Evolutionary conservation across 345 rosid genomes (phyloP), one percentile per base, ranked within the genome.

Genomic region (Clausena lansium): DNA sequence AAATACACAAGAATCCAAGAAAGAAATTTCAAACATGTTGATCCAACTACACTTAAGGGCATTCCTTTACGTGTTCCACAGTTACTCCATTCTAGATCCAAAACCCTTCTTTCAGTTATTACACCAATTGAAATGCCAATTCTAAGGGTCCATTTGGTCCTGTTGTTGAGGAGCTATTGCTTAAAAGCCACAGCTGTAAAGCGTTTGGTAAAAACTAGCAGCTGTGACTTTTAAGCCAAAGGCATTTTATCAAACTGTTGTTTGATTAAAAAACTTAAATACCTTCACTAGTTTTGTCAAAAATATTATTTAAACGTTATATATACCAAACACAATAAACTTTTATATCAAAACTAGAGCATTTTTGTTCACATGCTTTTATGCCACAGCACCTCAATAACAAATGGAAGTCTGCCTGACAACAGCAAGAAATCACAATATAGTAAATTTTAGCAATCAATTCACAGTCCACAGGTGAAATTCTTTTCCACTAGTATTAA

Each of bases 91-190:
- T 50, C 32, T 50, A 50, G 62, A 75, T 32, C n/a, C 20, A 20
- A 22, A 30, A 65, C n/a, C 25, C 45, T 47, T 55, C 71, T 75
- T 64, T 75, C 61, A 50, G 32, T 64, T 47, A 45, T 36, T 64
- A 45, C 9, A 75, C 24, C 36, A 75, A 47, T 33, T 24, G n/a
- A 36, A 65, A 50, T 32, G 20, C 5, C 58, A 54, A 71, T 10
- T n/a, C 62, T 33, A 67, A 45, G 50, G 50, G 15, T 45, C 50
- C 5, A 1, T 11, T 45, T 3, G 50, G 50, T 45, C 11, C 50
- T 45, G 50, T 13, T 3, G 15, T 45, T 45, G 50, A 11, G 50
- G 15, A 45, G 15, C 50, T 11, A 45, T 3, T 11, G 15, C 50
- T 11, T 11, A 11, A 45, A 45, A 45, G 50, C 50, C 15, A 45